Conservation (phyloP, 2,329 filamentous ascomycete species). For the Arthrobotrys pseudoclavata region DNA sequence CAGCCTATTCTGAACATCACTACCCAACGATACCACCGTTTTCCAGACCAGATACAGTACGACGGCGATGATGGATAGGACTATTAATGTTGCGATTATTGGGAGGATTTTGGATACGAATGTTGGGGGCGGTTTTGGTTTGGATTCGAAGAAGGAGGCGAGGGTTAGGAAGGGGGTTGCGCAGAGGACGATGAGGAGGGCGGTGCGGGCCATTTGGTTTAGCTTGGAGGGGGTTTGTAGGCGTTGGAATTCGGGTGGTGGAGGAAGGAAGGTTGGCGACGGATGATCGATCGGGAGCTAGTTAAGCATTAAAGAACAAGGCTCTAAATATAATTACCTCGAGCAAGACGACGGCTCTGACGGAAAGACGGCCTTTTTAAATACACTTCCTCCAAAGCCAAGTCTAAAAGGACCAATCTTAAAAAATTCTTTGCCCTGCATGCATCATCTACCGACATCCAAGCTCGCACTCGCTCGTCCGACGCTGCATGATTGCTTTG, state of each 20-base stretch:
- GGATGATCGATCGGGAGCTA: too few relatives aligned
- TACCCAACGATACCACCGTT: constrained; percentile 23
- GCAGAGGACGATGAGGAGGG: constrained; percentile 23
- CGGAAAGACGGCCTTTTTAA: too few relatives aligned
- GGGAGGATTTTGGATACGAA: constrained; percentile 39
- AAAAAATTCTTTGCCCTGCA: constrained; percentile 20
- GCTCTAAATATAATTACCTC: too few relatives aligned
- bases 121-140: constrained; percentile 26
- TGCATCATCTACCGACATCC: constrained; percentile 33
- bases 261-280: neutral
- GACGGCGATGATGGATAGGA: constrained; percentile 37
- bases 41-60: constrained; percentile 49
- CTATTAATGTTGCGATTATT: constrained; percentile 27
- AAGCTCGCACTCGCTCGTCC: constrained; percentile 17
- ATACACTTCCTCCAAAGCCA: too few relatives aligned
- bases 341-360: too few relatives aligned
- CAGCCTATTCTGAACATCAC: constrained; percentile 25
- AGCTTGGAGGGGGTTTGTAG: neutral
- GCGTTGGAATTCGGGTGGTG: neutral
- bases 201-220: constrained; percentile 1
- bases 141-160: constrained; percentile 30
- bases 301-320: too few relatives aligned
- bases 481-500: constrained; percentile 18
- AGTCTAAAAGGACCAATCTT: neutral
- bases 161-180: constrained; percentile 7